A percentile compares a stretch with the other conserved stretches of the same genome.
phyloP scores from a whole-genome alignment of 345 rosid genomes.

The Euphorbia tirucalli region DNA sequence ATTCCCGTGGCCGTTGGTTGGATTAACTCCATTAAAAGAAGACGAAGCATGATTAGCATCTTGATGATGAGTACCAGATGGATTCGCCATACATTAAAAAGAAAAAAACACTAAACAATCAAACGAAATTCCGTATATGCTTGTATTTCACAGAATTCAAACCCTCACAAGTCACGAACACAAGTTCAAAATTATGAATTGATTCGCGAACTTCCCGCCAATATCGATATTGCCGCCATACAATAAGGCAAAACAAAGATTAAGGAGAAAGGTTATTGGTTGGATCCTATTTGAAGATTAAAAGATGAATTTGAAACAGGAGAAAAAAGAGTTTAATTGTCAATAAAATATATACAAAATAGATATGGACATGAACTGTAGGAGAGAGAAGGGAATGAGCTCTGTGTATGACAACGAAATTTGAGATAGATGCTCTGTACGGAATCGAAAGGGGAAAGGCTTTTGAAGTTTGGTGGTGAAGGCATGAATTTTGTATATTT shows the following conservation, averaged over 20 bases:
- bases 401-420: slow-evolving; percentile 9
- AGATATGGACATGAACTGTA: neutral
- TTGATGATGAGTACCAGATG: slow-evolving; percentile 46
- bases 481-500: neutral
- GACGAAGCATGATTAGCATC: slow-evolving; percentile 31
- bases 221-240: slow-evolving; percentile 1
- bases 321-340: neutral
- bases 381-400: neutral
- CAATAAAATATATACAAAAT: neutral
- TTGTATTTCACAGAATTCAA: neutral
- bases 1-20: slow-evolving; percentile 27
- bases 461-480: neutral
- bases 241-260: slow-evolving; percentile 1
- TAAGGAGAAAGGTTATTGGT: neutral
- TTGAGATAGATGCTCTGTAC: slow-evolving; percentile 10
- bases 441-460: neutral
- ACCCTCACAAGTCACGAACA: neutral
- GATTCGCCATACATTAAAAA: slow-evolving; percentile 44
- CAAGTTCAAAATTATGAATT: neutral
- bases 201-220: slow-evolving; percentile 15
- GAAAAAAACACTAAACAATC: neutral
- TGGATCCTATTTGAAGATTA: neutral
- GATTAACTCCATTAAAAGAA: slow-evolving; percentile 37
- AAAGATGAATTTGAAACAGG: neutral
- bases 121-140: neutral